Percentiles rank a stretch among this genome's conserved stretches.
phyloP scores from a whole-genome alignment of 2,329 filamentous ascomycete species.

The Lecanoromycetidae sp. region DNA sequence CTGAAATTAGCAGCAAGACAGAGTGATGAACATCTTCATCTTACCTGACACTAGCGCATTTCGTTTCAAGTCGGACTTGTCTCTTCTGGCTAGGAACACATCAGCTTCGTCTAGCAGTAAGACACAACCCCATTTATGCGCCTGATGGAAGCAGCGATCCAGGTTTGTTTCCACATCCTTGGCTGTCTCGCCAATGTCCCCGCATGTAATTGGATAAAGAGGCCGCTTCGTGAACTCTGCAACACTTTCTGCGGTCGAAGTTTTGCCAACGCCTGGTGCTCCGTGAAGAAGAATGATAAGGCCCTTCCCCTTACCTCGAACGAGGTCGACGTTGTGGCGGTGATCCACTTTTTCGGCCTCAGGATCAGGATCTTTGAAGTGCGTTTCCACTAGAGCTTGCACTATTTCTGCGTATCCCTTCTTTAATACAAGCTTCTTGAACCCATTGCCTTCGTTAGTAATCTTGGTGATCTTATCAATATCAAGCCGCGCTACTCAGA shows the following conservation, averaged over 20 bases:
- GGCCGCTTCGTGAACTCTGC: conserved; percentile 17
- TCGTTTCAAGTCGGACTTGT: conserved; percentile 16
- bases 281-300: conserved; percentile 29
- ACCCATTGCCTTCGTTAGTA: not conserved
- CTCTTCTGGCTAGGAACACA: conserved; percentile 22
- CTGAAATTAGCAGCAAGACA: not conserved
- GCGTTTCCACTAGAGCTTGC: conserved; percentile 4
- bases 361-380: not conserved
- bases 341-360: not conserved
- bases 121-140: conserved; percentile 24
- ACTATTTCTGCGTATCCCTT: conserved; percentile 3
- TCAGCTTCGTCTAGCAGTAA: conserved; percentile 24
- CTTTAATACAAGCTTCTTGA: conserved; percentile 1
- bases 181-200: conserved; percentile 29
- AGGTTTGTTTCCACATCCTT: conserved; percentile 28
- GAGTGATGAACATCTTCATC: conserved; percentile 22
- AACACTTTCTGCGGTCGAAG: conserved; percentile 25
- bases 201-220: conserved; percentile 21
- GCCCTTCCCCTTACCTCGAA: conserved; percentile 19
- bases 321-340: not conserved
- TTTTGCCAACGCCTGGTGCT: conserved; percentile 30
- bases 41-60: conserved; percentile 21
- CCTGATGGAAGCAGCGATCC: conserved; percentile 27
- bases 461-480: not conserved
- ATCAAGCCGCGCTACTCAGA: not conserved